These are phyloP conservation scores for Cunninghamia lanceolata DNA, from an alignment of 75 land plant species.

Conservation along the genomic window DNA sequence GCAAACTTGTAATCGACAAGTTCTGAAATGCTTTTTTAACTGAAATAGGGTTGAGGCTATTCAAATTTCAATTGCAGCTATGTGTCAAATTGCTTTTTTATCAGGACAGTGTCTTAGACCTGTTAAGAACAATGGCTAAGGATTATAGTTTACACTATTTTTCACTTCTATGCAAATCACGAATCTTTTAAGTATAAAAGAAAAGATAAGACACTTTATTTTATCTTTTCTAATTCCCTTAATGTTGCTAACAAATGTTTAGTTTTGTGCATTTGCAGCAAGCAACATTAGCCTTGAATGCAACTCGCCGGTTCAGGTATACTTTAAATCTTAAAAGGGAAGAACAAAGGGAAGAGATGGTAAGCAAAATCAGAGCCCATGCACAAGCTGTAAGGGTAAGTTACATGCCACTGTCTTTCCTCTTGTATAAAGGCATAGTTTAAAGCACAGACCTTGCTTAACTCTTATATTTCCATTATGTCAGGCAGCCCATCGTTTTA, in stretches of 20 bases:
- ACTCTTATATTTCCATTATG: not conserved
- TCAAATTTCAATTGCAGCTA: not conserved
- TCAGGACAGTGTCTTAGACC: not conserved
- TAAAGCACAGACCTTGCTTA: not conserved
- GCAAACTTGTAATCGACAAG: not conserved
- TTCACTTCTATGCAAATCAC: not conserved
- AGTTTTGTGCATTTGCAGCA: conserved; percentile 30
- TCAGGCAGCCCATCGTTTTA: conserved; percentile 82
- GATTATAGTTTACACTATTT: not conserved
- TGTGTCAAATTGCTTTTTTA: not conserved
- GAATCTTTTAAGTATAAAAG: not conserved
- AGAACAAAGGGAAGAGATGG: conserved; percentile 39
- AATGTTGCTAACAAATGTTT: not conserved
- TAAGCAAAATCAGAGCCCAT: conserved; percentile 59
- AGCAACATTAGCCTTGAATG: conserved; percentile 88
- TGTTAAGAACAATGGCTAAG: not conserved
- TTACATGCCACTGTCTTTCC: not conserved
- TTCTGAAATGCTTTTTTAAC: too few relatives aligned
- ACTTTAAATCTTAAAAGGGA: conserved; percentile 70
- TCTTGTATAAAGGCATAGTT: not conserved
- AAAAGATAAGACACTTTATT: not conserved
- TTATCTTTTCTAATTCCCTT: not conserved
- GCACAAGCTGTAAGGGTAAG: conserved; percentile 82
- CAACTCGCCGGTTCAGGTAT: conserved; percentile 88
- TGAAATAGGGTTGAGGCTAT: not conserved